Conservation (phyloP, 257 asterid genomes). For the Solanum gracilifrons region DNA sequence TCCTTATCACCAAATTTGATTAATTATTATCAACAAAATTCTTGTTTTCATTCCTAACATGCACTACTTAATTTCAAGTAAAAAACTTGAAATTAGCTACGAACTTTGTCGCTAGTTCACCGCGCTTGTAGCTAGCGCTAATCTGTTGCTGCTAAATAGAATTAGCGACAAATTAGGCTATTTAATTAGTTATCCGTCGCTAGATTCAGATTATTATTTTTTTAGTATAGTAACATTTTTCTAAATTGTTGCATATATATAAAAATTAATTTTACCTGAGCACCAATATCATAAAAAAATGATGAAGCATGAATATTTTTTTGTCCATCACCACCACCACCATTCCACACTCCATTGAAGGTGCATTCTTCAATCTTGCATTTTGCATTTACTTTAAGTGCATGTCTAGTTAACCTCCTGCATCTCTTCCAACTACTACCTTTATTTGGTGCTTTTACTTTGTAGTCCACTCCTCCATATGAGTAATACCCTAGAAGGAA, state of each 20-base stretch:
- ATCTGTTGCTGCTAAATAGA: no score
- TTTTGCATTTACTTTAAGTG: conserved; percentile 2
- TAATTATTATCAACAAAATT: not conserved
- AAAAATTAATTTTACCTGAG: conserved; percentile 24
- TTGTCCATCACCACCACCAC: conserved; percentile 71
- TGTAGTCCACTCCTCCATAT: conserved; percentile 21
- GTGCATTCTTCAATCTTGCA: conserved; percentile 49
- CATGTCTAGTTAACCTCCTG: not conserved
- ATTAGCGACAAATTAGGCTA: no score
- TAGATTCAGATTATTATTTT: no score
- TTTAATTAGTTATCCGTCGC: no score
- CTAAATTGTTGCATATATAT: not conserved
- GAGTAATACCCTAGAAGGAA: conserved; percentile 15
- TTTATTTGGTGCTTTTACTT: conserved; percentile 19
- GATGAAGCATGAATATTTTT: conserved; percentile 59
- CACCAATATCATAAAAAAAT: conserved; percentile 61
- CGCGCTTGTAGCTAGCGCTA: accelerated
- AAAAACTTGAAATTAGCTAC: no score
- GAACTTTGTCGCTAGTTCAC: accelerated
- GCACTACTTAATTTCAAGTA: no score
- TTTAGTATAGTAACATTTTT: no score
- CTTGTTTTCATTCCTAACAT: not conserved
- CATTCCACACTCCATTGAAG: conserved; percentile 73
- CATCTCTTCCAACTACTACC: conserved; percentile 30
- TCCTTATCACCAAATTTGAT: not conserved